Percentiles rank a stretch among this genome's conserved stretches.
Conservation (phyloP, 2,329 filamentous ascomycete genomes). For the Colletotrichum agaves region DNA sequence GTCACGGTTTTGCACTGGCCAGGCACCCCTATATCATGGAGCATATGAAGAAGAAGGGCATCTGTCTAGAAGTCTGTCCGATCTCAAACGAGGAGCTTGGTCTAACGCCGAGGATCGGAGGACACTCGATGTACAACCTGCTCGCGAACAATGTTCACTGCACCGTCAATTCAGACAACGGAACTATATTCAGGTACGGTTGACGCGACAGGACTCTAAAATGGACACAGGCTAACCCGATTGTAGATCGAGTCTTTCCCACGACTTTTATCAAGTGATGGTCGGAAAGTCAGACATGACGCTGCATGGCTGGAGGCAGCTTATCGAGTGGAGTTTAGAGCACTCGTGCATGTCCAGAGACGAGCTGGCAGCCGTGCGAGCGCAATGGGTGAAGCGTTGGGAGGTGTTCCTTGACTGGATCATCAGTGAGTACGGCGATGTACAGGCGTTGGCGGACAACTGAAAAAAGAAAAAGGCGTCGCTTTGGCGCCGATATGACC, state of each 20-base stretch:
- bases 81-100: slow-evolving; percentile 82
- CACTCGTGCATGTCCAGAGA: slow-evolving; percentile 64
- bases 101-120: slow-evolving; percentile 71
- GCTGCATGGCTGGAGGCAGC: slow-evolving; percentile 77
- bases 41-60: slow-evolving; percentile 68
- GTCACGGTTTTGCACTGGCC: slow-evolving; percentile 77
- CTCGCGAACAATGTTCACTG: slow-evolving; percentile 80
- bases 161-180: slow-evolving; percentile 80
- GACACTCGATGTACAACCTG: slow-evolving; percentile 74
- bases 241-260: slow-evolving; percentile 73
- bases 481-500: not conserved
- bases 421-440: slow-evolving; percentile 52
- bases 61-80: slow-evolving; percentile 81
- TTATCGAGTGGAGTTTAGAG: slow-evolving; percentile 70
- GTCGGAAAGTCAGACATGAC: slow-evolving; percentile 74
- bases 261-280: slow-evolving; percentile 83
- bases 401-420: slow-evolving; percentile 65
- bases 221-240: slow-evolving; percentile 11
- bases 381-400: slow-evolving; percentile 67
- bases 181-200: slow-evolving; percentile 73
- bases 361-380: slow-evolving; percentile 51
- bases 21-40: slow-evolving; percentile 75
- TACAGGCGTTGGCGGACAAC: not conserved
- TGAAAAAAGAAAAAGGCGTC: not conserved
- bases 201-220: not conserved